Conservation (phyloP, 148 eudicot species). For the Vaccinium vitisidaea region DNA sequence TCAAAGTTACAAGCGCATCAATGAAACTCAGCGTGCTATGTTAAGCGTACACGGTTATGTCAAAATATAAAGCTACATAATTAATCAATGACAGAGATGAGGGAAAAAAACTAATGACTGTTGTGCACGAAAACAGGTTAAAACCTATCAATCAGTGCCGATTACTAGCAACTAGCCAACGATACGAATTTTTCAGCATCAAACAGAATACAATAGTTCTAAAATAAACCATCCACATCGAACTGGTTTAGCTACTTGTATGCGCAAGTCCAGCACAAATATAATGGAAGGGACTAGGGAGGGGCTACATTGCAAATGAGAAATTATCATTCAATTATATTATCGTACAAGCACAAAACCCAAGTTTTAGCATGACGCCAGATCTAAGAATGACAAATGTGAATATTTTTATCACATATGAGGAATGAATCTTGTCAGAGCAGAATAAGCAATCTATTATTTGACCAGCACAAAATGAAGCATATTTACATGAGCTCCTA, state of each 20-base stretch:
- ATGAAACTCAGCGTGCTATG: background rate
- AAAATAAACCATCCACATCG: background rate
- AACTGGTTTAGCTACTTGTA: background rate
- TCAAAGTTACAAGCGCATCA: background rate
- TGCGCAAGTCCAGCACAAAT: background rate
- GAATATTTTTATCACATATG: background rate
- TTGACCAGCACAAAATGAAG: background rate
- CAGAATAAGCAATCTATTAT: background rate
- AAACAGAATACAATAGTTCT: background rate
- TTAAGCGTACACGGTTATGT: background rate
- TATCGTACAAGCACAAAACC: background rate
- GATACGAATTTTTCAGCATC: background rate
- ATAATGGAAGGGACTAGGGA: background rate
- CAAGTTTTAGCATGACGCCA: background rate
- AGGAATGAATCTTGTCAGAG: background rate
- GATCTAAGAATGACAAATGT: background rate
- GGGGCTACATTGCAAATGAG: background rate
- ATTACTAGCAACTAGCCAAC: background rate
- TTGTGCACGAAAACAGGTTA: background rate
- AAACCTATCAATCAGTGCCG: background rate
- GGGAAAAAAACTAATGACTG: background rate
- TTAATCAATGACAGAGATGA: background rate
- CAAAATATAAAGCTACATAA: background rate
- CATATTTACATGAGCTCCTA: conserved; percentile 4
- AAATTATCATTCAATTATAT: background rate